Conservation (phyloP, 1,284 basidiomycete species). For the Trichosporon faecale region DNA sequence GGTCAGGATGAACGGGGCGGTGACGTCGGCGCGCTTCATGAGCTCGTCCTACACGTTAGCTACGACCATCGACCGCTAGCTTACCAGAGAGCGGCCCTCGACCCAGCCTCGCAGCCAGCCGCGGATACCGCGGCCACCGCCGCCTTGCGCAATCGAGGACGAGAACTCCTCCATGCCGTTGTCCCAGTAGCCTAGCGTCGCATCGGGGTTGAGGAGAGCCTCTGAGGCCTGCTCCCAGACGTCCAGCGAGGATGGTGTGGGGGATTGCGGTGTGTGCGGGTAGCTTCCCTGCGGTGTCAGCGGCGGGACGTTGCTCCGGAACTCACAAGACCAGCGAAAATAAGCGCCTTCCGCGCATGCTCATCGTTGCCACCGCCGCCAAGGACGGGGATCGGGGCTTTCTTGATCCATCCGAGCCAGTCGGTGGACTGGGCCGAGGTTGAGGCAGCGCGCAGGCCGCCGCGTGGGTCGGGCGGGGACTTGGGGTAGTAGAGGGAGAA, state of each 20-base stretch:
- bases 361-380: slow-evolving; percentile 14
- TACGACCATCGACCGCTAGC: slow-evolving; percentile 10
- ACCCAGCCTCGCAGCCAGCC: slow-evolving; percentile 51
- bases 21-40: slow-evolving; percentile 48
- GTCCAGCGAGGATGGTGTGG: slow-evolving; percentile 43
- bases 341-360: slow-evolving; percentile 32
- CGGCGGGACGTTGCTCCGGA: not conserved
- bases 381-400: slow-evolving; percentile 23
- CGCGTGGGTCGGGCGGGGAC: slow-evolving; percentile 29
- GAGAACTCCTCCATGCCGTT: slow-evolving; percentile 45
- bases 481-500: slow-evolving; percentile 26
- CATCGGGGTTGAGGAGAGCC: slow-evolving; percentile 45
- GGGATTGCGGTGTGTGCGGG: slow-evolving; percentile 48
- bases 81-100: slow-evolving; percentile 44
- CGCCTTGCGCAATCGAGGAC: slow-evolving; percentile 28
- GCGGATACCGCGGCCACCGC: slow-evolving; percentile 32
- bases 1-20: slow-evolving; percentile 49
- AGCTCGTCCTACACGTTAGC: slow-evolving; percentile 44
- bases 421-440: slow-evolving; percentile 38
- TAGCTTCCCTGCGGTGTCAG: slow-evolving; percentile 44
- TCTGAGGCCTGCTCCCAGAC: slow-evolving; percentile 50
- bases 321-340: slow-evolving; percentile 50
- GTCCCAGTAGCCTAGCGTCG: slow-evolving; percentile 46
- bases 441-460: slow-evolving; percentile 29
- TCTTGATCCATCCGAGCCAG: slow-evolving; percentile 43